Percentiles rank a stretch among this genome's conserved stretches.
These are phyloP conservation scores for Kodamaea kakaduensis DNA, from an alignment of 805 yeast genomes.

Conservation along the genomic window DNA sequence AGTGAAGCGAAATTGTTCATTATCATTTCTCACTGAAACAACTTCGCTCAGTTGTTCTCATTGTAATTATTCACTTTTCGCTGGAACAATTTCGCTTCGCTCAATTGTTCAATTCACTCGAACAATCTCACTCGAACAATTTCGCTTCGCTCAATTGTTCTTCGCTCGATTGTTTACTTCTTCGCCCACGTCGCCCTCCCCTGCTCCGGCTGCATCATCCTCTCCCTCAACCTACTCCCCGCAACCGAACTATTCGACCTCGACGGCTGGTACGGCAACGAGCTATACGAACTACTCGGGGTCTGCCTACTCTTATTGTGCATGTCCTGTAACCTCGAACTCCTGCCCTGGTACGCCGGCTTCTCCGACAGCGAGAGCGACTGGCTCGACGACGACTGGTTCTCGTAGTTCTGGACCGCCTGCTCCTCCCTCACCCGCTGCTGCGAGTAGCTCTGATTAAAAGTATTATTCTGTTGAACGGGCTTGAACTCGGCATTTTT, in stretches of 20 bases:
- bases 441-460: slow-evolving; percentile 10
- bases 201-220: slow-evolving; percentile 22
- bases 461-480: slow-evolving; percentile 11
- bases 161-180: too few relatives aligned
- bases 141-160: too few relatives aligned
- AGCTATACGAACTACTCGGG: slow-evolving; percentile 30
- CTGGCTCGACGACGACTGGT: slow-evolving; percentile 14
- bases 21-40: too few relatives aligned
- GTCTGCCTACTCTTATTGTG: slow-evolving; percentile 39
- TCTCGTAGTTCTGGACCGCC: slow-evolving; percentile 1
- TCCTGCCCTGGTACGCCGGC: slow-evolving; percentile 26
- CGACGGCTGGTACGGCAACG: slow-evolving; percentile 18
- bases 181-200: slow-evolving; percentile 27
- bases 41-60: too few relatives aligned
- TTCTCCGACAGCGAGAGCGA: slow-evolving; percentile 13
- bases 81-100: too few relatives aligned
- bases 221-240: slow-evolving; percentile 24
- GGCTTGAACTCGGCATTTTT: slow-evolving; percentile 14
- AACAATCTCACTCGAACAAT: too few relatives aligned
- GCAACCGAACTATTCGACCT: slow-evolving; percentile 25
- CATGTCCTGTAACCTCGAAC: slow-evolving; percentile 37
- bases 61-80: too few relatives aligned
- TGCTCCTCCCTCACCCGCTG: slow-evolving; percentile 12
- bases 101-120: too few relatives aligned
- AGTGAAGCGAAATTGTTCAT: too few relatives aligned